Evolutionary conservation across 768 basidiomycete species (phyloP).

Genomic region (Leccinum imitatum): DNA sequence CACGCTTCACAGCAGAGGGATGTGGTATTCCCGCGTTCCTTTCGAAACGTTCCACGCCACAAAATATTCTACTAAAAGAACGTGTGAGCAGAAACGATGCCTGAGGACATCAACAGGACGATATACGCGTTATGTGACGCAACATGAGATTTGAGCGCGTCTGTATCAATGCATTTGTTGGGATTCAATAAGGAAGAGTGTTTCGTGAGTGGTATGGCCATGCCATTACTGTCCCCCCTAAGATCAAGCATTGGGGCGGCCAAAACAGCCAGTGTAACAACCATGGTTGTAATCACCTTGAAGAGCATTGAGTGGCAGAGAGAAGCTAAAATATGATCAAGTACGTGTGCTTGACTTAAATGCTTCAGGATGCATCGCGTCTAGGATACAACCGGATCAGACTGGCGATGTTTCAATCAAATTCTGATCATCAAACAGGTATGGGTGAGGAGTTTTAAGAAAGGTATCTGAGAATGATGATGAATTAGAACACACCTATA

Average conservation of each 20-base stretch:
- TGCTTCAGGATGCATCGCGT: too few relatives aligned
- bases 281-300: neutral
- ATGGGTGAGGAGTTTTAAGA: too few relatives aligned
- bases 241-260: neutral
- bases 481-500: too few relatives aligned
- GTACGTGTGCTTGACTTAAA: too few relatives aligned
- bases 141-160: neutral
- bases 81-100: neutral
- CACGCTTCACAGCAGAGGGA: neutral
- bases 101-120: neutral
- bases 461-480: too few relatives aligned
- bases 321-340: too few relatives aligned
- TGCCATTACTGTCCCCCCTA: neutral
- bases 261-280: neutral
- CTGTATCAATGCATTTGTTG: neutral
- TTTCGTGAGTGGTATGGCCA: neutral
- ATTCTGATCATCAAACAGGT: too few relatives aligned
- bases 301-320: too few relatives aligned
- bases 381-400: too few relatives aligned
- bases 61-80: neutral
- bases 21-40: neutral
- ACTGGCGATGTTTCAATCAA: too few relatives aligned
- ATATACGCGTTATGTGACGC: neutral
- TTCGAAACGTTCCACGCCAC: too few relatives aligned
- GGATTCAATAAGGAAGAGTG: neutral